Conservation (phyloP, 2,329 filamentous ascomycete species). For the Trematosphaeria pertusa region DNA sequence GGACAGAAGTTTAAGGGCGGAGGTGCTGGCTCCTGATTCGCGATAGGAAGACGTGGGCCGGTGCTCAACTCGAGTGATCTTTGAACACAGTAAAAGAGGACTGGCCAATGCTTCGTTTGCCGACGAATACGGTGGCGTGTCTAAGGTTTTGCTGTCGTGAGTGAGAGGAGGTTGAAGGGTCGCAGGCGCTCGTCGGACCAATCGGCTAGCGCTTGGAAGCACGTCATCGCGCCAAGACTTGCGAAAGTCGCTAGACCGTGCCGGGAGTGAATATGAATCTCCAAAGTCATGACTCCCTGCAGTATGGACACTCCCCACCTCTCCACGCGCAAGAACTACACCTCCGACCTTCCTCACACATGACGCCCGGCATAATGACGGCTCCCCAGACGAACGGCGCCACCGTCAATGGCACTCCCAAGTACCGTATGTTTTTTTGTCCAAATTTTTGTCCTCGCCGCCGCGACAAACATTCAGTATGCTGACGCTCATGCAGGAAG, state of each 20-base stretch:
- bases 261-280: constrained; percentile 23
- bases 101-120: no score
- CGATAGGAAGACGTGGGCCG: no score
- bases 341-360: constrained; percentile 10
- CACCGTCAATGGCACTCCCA: constrained; percentile 29
- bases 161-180: neutral
- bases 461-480: constrained; percentile 12
- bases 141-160: neutral
- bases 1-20: no score
- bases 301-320: constrained; percentile 22
- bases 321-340: constrained; percentile 18
- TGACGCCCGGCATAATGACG: constrained; percentile 25
- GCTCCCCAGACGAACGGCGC: constrained; percentile 12
- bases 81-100: no score
- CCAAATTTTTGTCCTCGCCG: constrained; percentile 1
- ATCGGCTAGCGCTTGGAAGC: constrained; percentile 20
- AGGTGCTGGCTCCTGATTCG: no score
- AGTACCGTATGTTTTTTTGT: constrained; percentile 27
- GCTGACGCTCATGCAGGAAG: constrained; percentile 39
- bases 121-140: neutral
- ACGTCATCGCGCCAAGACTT: constrained; percentile 40
- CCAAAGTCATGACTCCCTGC: constrained; percentile 34
- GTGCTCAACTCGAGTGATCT: no score
- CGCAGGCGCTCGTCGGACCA: no score
- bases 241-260: constrained; percentile 30